Conservation (phyloP, 805 yeast genomes). For the Hanseniaspora valbyensis region DNA sequence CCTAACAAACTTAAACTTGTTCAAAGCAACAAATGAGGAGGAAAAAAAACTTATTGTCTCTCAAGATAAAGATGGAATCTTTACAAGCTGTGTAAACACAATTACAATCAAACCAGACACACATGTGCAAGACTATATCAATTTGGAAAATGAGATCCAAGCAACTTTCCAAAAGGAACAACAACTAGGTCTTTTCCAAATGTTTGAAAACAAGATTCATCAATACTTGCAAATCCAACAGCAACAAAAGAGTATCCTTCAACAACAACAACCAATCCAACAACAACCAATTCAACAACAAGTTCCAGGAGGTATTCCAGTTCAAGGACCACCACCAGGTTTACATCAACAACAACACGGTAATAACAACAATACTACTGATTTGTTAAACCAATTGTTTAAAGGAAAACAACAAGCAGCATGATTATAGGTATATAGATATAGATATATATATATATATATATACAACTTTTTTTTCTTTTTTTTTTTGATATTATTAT, state of each 20-base stretch:
- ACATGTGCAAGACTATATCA: slow-evolving; percentile 2
- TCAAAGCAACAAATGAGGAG: background rate
- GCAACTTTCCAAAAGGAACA: slow-evolving; percentile 7
- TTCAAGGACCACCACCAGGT: slow-evolving; percentile 21
- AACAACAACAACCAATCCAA: slow-evolving; percentile 17
- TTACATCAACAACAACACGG: slow-evolving; percentile 16
- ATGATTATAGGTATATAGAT: no score
- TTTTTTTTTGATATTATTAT: background rate
- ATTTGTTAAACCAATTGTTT: slow-evolving; percentile 72
- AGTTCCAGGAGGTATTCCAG: slow-evolving; percentile 20
- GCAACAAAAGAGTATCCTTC: slow-evolving; percentile 27
- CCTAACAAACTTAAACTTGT: background rate
- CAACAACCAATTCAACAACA: slow-evolving; percentile 18
- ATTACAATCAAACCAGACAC: slow-evolving; percentile 2
- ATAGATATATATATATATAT: background rate
- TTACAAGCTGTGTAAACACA: slow-evolving; percentile 5
- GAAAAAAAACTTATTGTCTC: background rate
- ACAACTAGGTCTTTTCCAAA: slow-evolving; percentile 4
- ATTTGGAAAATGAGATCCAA: slow-evolving; percentile 11
- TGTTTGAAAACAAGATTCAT: slow-evolving; percentile 17
- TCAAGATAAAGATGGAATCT: background rate
- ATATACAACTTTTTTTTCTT: background rate
- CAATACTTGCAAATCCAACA: slow-evolving; percentile 22
- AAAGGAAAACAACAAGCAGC: slow-evolving; percentile 52
- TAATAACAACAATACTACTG: slow-evolving; percentile 48